These are phyloP conservation scores for Quercus lobata DNA, from an alignment of 331 rosid genomes.

Conservation along the genomic window DNA sequence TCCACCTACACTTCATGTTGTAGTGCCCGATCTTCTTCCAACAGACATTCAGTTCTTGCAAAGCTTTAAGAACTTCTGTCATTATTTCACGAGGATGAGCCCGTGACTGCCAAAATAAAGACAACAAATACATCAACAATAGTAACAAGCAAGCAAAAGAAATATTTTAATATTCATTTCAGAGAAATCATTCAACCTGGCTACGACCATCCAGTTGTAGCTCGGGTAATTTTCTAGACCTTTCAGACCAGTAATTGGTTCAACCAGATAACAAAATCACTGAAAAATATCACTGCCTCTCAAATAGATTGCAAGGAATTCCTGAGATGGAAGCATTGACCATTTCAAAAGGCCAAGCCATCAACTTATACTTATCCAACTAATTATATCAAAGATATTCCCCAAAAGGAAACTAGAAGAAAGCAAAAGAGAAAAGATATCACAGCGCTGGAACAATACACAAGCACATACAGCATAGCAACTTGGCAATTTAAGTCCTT, in stretches of 20 bases:
- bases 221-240: neutral
- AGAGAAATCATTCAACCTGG: neutral
- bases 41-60: slow-evolving; percentile 75
- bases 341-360: slow-evolving; percentile 3
- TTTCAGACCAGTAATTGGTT: slow-evolving; percentile 4
- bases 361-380: neutral
- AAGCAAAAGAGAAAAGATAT: neutral
- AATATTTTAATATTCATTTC: neutral
- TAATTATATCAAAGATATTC: neutral
- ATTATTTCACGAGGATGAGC: slow-evolving; percentile 95
- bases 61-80: slow-evolving; percentile 90
- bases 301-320: slow-evolving; percentile 1
- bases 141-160: neutral
- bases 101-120: slow-evolving; percentile 53
- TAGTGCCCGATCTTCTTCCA: slow-evolving; percentile 98
- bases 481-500: neutral
- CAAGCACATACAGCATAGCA: neutral
- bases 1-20: slow-evolving; percentile 94
- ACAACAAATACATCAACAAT: slow-evolving; percentile 13
- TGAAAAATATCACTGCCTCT: slow-evolving; percentile 11
- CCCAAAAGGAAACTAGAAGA: neutral
- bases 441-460: neutral
- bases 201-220: neutral
- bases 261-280: slow-evolving; percentile 3
- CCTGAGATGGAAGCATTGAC: slow-evolving; percentile 12